These are phyloP conservation scores for Pecoramyces ruminantium DNA, from an alignment of 192 early-diverging fungal genomes.

Conservation along the genomic window DNA sequence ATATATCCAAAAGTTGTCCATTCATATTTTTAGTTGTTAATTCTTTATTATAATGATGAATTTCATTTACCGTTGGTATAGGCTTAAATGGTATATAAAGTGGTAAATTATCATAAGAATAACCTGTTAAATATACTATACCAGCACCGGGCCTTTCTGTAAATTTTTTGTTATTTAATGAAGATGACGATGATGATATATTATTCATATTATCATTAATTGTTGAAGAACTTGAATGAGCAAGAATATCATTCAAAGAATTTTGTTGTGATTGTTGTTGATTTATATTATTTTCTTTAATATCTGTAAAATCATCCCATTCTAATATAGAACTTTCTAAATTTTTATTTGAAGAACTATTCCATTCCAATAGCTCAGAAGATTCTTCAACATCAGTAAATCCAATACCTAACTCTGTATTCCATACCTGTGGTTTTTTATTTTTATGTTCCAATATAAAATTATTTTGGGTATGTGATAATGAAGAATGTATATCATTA, in stretches of 20 bases:
- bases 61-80: neutral
- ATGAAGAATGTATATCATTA: too few relatives aligned
- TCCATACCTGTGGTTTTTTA: neutral
- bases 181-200: too few relatives aligned
- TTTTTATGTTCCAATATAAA: neutral
- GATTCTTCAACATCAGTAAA: neutral
- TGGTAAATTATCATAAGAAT: neutral
- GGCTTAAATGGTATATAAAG: neutral
- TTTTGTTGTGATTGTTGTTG: too few relatives aligned
- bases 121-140: neutral
- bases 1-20: conserved; percentile 1
- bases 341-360: neutral
- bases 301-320: neutral
- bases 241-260: too few relatives aligned
- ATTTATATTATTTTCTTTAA: neutral
- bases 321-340: neutral
- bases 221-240: too few relatives aligned
- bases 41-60: neutral
- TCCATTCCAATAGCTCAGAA: neutral
- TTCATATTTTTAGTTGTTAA: neutral
- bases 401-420: neutral
- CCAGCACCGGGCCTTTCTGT: neutral
- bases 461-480: neutral
- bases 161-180: neutral
- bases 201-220: too few relatives aligned